Percentiles rank a stretch among this genome's conserved stretches.
Conservation (phyloP, 352 stramenopile species). For the Phytophthora colocasiae region DNA sequence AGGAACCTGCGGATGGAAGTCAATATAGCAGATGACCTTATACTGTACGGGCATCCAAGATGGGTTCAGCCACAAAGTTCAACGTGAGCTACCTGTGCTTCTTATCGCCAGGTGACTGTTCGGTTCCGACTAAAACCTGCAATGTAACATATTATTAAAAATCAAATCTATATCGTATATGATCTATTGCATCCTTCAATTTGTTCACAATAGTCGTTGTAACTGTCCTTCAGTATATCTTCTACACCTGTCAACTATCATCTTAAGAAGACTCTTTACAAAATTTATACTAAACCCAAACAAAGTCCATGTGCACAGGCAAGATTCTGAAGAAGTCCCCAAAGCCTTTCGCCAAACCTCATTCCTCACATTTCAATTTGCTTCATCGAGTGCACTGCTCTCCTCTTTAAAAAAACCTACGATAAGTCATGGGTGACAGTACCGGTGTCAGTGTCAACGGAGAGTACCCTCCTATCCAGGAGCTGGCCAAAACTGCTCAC, state of each 20-base stretch:
- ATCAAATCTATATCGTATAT: not conserved
- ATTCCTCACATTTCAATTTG: conserved; percentile 28
- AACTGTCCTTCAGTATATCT: too few relatives aligned
- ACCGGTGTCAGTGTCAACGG: conserved; percentile 39
- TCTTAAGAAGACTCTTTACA: not conserved
- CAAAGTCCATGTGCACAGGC: not conserved
- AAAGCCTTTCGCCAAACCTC: not conserved
- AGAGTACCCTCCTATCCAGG: conserved; percentile 32
- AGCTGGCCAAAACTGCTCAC: conserved; percentile 65
- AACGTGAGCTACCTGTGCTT: conserved; percentile 12
- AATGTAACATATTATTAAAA: not conserved
- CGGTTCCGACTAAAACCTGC: not conserved
- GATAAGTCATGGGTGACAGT: conserved; percentile 34
- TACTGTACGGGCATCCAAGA: not conserved
- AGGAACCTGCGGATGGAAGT: not conserved
- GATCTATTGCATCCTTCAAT: not conserved
- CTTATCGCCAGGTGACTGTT: conserved; percentile 3
- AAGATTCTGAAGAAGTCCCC: conserved; percentile 24
- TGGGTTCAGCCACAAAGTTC: conserved; percentile 21
- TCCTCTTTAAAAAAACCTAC: not conserved
- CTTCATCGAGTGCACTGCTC: conserved; percentile 15
- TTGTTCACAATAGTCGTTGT: too few relatives aligned
- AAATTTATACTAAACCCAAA: not conserved
- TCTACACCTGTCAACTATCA: not conserved
- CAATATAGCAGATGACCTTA: not conserved